phyloP scores from a whole-genome alignment of 1,139 yeast genomes.

The Geotrichum citri-aurantii region DNA sequence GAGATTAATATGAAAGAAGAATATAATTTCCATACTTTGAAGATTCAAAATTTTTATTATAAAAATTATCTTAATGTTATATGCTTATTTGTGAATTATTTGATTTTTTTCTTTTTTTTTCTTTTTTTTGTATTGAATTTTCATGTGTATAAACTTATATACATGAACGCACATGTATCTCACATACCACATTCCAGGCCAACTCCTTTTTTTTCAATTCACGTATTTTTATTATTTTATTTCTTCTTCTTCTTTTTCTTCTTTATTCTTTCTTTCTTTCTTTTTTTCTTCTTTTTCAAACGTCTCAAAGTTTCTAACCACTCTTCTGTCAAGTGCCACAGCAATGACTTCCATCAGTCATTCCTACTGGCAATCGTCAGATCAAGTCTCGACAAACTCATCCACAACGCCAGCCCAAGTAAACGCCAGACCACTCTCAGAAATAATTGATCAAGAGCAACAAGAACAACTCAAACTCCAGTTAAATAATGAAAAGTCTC shows the following conservation, averaged over 20 bases:
- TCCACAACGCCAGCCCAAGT: neutral
- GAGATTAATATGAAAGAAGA: too few relatives aligned
- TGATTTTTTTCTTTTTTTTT: neutral
- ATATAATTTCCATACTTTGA: too few relatives aligned
- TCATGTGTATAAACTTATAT: neutral
- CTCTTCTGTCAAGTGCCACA: neutral
- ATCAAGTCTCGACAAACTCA: neutral
- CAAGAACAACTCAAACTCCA: constrained; percentile 9
- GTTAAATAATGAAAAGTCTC: neutral
- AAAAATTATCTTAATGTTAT: too few relatives aligned
- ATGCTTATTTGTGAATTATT: too few relatives aligned
- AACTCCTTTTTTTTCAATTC: neutral
- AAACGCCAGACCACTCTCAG: constrained; percentile 11
- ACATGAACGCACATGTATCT: neutral
- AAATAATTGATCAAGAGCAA: constrained; percentile 12
- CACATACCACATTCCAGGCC: neutral
- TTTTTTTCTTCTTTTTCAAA: neutral
- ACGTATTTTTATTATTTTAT: neutral
- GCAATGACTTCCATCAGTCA: constrained; percentile 1
- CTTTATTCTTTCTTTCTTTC: neutral
- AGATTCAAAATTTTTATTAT: too few relatives aligned
- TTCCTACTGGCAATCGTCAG: constrained; percentile 2
- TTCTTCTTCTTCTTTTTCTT: neutral
- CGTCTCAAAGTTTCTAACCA: neutral
- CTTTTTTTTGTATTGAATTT: neutral